Conservation (phyloP, 495 filamentous ascomycete genomes). For the Xeromyces bisporus region DNA sequence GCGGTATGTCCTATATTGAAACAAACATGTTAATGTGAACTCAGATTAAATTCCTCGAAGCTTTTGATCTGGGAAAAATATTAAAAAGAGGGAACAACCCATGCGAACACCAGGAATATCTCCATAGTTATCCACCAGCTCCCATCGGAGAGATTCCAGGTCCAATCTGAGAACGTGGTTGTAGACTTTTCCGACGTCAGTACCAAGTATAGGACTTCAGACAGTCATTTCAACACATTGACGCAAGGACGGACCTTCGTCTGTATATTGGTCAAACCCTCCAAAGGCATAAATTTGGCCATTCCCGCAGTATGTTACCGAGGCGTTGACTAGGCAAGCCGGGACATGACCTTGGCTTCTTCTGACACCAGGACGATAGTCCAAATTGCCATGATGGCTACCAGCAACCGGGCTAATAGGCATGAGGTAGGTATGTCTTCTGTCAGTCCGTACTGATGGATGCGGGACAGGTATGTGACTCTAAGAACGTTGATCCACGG, state of each 20-base stretch:
- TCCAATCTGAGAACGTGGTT: constrained; percentile 89
- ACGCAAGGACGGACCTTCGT: constrained; percentile 45
- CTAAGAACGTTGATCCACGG: constrained; percentile 15
- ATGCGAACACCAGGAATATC: constrained; percentile 96
- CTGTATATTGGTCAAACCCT: constrained; percentile 97
- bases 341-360: constrained; percentile 73
- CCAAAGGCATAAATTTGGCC: constrained; percentile 96
- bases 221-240: constrained; percentile 3
- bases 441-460: constrained; percentile 27
- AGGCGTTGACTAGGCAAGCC: constrained; percentile 91
- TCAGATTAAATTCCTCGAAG: too few relatives aligned
- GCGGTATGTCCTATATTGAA: constrained; percentile 65
- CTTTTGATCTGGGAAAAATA: too few relatives aligned
- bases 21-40: background rate
- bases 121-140: constrained; percentile 91
- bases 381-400: constrained; percentile 35
- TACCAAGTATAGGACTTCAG: background rate
- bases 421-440: constrained; percentile 79
- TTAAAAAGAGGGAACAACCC: constrained; percentile 46
- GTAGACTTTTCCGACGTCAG: constrained; percentile 44
- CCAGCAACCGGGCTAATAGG: constrained; percentile 54
- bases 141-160: constrained; percentile 77
- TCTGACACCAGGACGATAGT: constrained; percentile 68
- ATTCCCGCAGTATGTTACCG: constrained; percentile 89
- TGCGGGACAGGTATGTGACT: constrained; percentile 12